These are phyloP conservation scores for Citrus reticulata DNA, from an alignment of 345 rosid genomes.

Conservation along the genomic window DNA sequence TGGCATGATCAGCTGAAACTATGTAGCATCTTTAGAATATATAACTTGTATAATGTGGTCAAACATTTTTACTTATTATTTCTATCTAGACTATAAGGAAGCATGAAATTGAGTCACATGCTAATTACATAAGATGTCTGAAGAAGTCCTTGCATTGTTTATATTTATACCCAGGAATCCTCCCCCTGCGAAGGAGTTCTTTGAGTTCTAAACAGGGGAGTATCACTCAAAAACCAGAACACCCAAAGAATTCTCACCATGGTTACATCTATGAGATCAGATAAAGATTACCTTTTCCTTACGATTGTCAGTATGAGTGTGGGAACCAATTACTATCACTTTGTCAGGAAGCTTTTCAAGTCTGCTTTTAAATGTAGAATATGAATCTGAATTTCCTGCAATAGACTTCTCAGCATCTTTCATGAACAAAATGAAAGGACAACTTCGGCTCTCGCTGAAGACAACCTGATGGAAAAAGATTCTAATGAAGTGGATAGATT, in stretches of 20 bases:
- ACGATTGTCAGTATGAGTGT: slow-evolving; percentile 61
- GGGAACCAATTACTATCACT: slow-evolving; percentile 75
- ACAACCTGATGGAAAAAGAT: slow-evolving; percentile 49
- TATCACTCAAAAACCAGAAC: background rate
- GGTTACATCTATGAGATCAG: background rate
- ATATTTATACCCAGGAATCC: background rate
- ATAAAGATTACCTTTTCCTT: slow-evolving; percentile 69
- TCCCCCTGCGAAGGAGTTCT: background rate
- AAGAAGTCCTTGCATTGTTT: background rate
- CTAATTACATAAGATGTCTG: background rate
- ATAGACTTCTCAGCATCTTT: slow-evolving; percentile 91
- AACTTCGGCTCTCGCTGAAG: slow-evolving; percentile 59
- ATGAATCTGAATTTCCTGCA: slow-evolving; percentile 65
- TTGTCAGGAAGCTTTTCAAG: slow-evolving; percentile 78
- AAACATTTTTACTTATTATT: background rate
- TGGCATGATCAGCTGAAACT: background rate
- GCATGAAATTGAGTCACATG: background rate
- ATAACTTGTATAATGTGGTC: background rate
- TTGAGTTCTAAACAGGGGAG: background rate
- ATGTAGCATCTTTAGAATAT: background rate
- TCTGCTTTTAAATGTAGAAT: slow-evolving; percentile 56
- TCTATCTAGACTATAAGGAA: background rate
- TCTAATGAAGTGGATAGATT: slow-evolving; percentile 9
- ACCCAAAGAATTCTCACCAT: background rate
- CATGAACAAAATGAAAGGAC: slow-evolving; percentile 83